Evolutionary conservation across 345 rosid species (phyloP).

Genomic region (Capsella bursapastoris): DNA sequence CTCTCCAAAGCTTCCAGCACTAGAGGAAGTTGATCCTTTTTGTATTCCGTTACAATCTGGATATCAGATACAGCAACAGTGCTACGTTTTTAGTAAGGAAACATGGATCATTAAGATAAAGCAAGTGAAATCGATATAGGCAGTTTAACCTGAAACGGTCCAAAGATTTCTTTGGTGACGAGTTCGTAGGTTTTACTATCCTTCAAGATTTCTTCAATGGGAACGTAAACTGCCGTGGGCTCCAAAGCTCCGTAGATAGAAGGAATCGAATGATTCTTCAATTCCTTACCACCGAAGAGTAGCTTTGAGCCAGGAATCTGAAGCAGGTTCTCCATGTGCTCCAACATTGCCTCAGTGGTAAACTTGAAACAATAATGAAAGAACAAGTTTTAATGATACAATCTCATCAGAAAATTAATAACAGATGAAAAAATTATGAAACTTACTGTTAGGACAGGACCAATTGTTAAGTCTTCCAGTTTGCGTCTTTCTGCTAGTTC

Average conservation of each 20-base stretch:
- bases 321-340: slow-evolving; percentile 78
- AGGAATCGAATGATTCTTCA: slow-evolving; percentile 89
- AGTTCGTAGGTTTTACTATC: slow-evolving; percentile 66
- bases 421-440: slow-evolving; percentile 20
- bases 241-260: slow-evolving; percentile 83
- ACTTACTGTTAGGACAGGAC: slow-evolving; percentile 97
- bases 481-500: slow-evolving; percentile 90
- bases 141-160: slow-evolving; percentile 87
- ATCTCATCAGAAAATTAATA: slow-evolving; percentile 2
- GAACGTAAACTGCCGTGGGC: slow-evolving; percentile 88
- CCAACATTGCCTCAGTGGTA: slow-evolving; percentile 89
- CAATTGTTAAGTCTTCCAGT: slow-evolving; percentile 84
- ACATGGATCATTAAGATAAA: neutral
- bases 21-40: slow-evolving; percentile 75
- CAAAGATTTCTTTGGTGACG: slow-evolving; percentile 88
- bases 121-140: neutral
- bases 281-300: slow-evolving; percentile 85
- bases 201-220: slow-evolving; percentile 86
- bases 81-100: neutral
- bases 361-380: slow-evolving; percentile 48
- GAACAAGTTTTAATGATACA: slow-evolving; percentile 7
- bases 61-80: slow-evolving; percentile 28
- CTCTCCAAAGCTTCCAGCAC: slow-evolving; percentile 84
- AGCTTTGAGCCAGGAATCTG: slow-evolving; percentile 81
- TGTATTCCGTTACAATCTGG: slow-evolving; percentile 83